Percentiles rank a stretch among this genome's conserved stretches.
phyloP scores from a whole-genome alignment of 1,284 basidiomycete species.

The Afroboletus lepidellus region DNA sequence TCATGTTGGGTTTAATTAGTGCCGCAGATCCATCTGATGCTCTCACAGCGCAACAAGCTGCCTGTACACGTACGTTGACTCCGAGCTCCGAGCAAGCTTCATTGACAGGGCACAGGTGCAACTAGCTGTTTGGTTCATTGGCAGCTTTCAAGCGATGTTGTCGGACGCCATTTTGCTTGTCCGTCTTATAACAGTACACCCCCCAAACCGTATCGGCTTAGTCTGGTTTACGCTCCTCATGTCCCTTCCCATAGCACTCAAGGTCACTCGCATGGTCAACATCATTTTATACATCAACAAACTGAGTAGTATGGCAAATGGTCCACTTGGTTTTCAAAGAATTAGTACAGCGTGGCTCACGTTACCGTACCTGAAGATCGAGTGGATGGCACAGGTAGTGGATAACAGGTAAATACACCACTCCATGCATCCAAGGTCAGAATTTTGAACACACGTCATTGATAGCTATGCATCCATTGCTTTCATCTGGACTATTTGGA shows the following conservation, averaged over 20 bases:
- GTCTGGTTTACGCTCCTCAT: conserved; percentile 17
- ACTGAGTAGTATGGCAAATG: conserved; percentile 1
- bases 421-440: background rate
- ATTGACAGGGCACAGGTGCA: conserved; percentile 3
- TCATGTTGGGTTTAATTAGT: background rate
- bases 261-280: conserved; percentile 16
- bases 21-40: conserved; percentile 15
- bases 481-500: conserved; percentile 22
- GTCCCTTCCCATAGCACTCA: conserved; percentile 17
- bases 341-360: conserved; percentile 2
- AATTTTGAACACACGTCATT: background rate
- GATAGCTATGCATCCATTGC: conserved; percentile 20
- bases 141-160: conserved; percentile 14
- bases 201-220: conserved; percentile 11
- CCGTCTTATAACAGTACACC: conserved; percentile 19
- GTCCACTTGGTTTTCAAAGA: background rate
- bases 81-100: background rate
- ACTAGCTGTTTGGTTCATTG: conserved; percentile 10
- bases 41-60: conserved; percentile 8
- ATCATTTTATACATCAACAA: conserved; percentile 7
- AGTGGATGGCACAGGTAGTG: conserved; percentile 22
- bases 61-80: conserved; percentile 3
- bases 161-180: conserved; percentile 24
- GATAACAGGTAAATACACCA: conserved; percentile 18
- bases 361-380: conserved; percentile 20